These are phyloP conservation scores for Xylaria sp. DNA, from an alignment of 2,329 filamentous ascomycete genomes.

Conservation along the genomic window DNA sequence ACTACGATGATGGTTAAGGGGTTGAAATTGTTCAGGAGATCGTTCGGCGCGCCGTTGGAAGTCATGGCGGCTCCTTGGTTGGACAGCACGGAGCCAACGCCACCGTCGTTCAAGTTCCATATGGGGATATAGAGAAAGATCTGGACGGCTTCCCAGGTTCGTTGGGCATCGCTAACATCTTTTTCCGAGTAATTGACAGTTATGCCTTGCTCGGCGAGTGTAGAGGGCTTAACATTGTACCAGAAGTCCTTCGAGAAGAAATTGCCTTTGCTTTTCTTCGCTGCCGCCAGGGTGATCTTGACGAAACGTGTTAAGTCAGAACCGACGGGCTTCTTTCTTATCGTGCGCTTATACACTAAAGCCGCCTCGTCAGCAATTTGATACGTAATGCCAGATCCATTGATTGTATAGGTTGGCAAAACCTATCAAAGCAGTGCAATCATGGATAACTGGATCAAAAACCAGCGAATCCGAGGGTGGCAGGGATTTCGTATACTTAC, in stretches of 20 bases:
- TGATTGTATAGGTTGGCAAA: background rate
- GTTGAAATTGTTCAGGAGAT: slow-evolving; percentile 65
- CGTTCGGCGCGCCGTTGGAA: slow-evolving; percentile 61
- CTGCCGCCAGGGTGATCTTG: slow-evolving; percentile 57
- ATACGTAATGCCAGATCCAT: background rate
- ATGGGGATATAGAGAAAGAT: slow-evolving; percentile 51
- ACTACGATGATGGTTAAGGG: slow-evolving; percentile 64
- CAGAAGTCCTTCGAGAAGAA: slow-evolving; percentile 62
- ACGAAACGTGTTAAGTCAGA: slow-evolving; percentile 67
- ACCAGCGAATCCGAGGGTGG: too few relatives aligned
- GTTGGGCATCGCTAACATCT: slow-evolving; percentile 69
- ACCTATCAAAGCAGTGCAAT: too few relatives aligned
- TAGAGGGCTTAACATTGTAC: slow-evolving; percentile 63
- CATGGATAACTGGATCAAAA: background rate
- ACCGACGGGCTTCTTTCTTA: slow-evolving; percentile 64
- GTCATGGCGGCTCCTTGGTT: slow-evolving; percentile 51
- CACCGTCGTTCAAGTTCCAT: slow-evolving; percentile 48
- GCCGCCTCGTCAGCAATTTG: slow-evolving; percentile 2
- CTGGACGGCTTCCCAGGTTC: slow-evolving; percentile 51
- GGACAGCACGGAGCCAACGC: slow-evolving; percentile 44
- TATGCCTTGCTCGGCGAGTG: slow-evolving; percentile 49
- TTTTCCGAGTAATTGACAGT: slow-evolving; percentile 68
- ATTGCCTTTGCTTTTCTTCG: slow-evolving; percentile 58
- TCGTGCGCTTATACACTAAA: slow-evolving; percentile 59
- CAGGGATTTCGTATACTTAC: slow-evolving; percentile 15